These are phyloP conservation scores for Cladosporium sp. DNA, from an alignment of 2,329 filamentous ascomycete genomes.

Conservation along the genomic window DNA sequence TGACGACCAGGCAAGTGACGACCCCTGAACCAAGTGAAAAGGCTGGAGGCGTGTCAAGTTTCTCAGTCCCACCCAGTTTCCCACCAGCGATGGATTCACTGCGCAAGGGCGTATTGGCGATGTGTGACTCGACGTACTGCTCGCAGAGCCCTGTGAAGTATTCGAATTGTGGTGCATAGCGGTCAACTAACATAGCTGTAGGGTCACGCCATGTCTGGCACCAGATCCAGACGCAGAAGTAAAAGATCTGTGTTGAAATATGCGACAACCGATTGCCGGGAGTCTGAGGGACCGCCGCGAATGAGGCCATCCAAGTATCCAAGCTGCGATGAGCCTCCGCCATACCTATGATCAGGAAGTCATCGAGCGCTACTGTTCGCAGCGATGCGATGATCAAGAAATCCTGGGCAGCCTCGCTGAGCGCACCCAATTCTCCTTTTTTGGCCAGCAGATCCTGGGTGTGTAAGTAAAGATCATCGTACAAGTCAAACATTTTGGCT, in stretches of 20 bases:
- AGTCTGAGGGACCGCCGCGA: not conserved
- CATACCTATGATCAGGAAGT: not conserved
- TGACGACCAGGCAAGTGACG: conserved; percentile 13
- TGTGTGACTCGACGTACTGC: conserved; percentile 13
- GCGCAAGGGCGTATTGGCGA: not conserved
- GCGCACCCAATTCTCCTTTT: not conserved
- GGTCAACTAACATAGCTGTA: conserved; percentile 15
- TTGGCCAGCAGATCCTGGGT: not conserved
- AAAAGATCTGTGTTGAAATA: conserved; percentile 10
- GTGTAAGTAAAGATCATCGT: not conserved
- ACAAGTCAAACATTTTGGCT: not conserved
- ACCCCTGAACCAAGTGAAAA: conserved; percentile 12
- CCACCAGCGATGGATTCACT: not conserved
- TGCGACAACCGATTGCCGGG: not conserved
- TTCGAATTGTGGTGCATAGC: conserved; percentile 18
- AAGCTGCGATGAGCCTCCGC: not conserved
- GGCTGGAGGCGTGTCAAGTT: conserved; percentile 5
- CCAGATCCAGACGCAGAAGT: conserved; percentile 19
- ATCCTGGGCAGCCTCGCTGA: not conserved
- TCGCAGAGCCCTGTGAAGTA: conserved; percentile 16
- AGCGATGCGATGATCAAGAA: not conserved
- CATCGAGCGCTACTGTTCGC: not conserved
- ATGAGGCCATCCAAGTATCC: not conserved
- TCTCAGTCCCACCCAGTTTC: not conserved
- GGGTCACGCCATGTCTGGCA: conserved; percentile 17